Evolutionary conservation across 2,329 filamentous ascomycete species (phyloP), one percentile per base, ranked within the genome.

Genomic region (Aspergillus brunneoviolaceus): DNA sequence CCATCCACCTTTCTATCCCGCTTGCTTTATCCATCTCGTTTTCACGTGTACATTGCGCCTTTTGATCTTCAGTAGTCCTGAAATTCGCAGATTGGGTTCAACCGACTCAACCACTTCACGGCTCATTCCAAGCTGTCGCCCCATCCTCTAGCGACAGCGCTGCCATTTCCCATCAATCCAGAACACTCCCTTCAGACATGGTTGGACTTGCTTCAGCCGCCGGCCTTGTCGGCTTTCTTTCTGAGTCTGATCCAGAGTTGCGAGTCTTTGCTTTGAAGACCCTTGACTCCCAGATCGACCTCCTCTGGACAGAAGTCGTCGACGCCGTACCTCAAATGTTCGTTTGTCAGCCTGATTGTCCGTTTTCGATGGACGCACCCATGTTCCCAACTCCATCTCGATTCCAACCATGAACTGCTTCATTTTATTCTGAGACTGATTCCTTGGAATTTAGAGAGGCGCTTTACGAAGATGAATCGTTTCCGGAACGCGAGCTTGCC

Each of bases 281-380:
- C 68, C 86, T 99, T 72, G 96, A 99, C 79, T 90, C 95, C 70
- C 91, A 98, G 74, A 96, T 99, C 71, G 93, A 98, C 77, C 90
- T 94, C 65, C 87, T 99, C 69, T 99, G 95, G 95, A 96, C 93
- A 63, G 95, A 99, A 79, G 93, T 99, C 65, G 94, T 95, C 56
- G 91, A 89, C 59, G 90, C 92, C 61, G 86, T 99, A 72, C 92
- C 89, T 73, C 89, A 96, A 79, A 97, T 99, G 94, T 97, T 85
- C 79, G 87, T 79, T 27, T 52, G 33, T 29, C 51, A 42, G 21
- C 42, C 58, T 61, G 21, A n/a, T 52, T 25, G 21, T 21, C 39
- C 10, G 35, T 50, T 21, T 29, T 42, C 57, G 21, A 16, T 19
- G 33, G 33, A 35, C 21, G 12, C 23, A 14, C 12, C 14, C 11